Base-by-base conservation (phyloP, 495 filamentous ascomycete species). In the Cercophora scortea region DNA sequence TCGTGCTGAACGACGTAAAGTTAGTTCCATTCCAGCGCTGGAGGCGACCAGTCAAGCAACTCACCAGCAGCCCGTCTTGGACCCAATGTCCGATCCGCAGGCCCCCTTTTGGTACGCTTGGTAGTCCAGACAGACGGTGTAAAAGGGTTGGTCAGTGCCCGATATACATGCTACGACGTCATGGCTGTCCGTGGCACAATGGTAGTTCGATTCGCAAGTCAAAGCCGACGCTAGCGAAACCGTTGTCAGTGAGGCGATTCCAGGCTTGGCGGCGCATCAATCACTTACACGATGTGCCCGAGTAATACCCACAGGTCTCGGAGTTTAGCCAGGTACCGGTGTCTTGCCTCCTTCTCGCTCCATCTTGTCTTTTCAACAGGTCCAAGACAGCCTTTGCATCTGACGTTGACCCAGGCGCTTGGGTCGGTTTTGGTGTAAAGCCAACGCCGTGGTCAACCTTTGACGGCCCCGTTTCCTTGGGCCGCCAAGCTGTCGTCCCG, bases 61-160 rank as follows among this genome's bases (percentile, higher is more conserved):
- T 53, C 55, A 71, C 70, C 70, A 75, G 55, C 72, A 75, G 1
- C 70, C 72, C 0, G 69, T 70, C 8, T 50, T 49, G 0, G 52
- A 4, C 2, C 53, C 59, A 8, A 60, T 39, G 5, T 35, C 54
- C 0, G 13, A 18, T 25, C 25, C 25, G 47, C 70, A 75, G 1
- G 38, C 55, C 3, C 64, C 58, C 1, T 39, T 49, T 18, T 54
- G 8, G 33, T 32, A 63, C 0, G 67, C 70, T 7, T 55, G 36
- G 39, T 65, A 66, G 35, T 73, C 60, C n/a, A 72, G 32, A 43
- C 72, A 75, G 6, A 52, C 57, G 0, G 59, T 60, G 47, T 53
- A 71, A 48, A 71, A 72, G 0, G 61, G 60, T 1, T 50, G 53
- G 0, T 42, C 33, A 0, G 54, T 61, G 0, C 54, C 65, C 0